Evolutionary conservation across 208 protist species (phyloP), one percentile per base, ranked within the genome.

Genomic region (Leptomonas pyrrhocoris): DNA sequence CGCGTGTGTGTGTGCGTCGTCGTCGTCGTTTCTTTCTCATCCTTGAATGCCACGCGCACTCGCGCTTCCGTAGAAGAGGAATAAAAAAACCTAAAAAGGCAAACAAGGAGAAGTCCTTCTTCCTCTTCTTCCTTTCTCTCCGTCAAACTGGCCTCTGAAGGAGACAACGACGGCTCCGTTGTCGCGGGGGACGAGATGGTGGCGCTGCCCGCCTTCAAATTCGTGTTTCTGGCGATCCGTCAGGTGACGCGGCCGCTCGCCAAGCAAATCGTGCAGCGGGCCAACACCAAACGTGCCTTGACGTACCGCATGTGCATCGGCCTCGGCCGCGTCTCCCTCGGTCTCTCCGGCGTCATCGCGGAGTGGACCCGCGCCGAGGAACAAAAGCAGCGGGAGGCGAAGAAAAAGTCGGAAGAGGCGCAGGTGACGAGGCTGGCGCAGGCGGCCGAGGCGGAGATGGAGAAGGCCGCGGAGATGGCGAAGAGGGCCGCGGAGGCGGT

Each of bases 221-320:
- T 96, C 36, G 49, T 88, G 59, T 86, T 94, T 58, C 78, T 96
- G 46, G 91, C 77, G 12, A 73, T 92, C 27, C 85, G 91, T 3
- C 91, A 96, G 71, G 48, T 93, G 43, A 91, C 91, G 51, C 88
- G 89, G 31, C 91, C 91, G 30, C 36, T 93, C 0, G 83, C 84
- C 11, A 78, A 69, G 46, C 73, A 77, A 43, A 86, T 91, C 30
- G 85, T 96, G 11, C 50, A 53, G 30, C 84, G 82, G 3, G 88
- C 88, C 15, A 92, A 85, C 31, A 75, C 49, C 16, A 79, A 86
- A 73, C 75, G 60, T 13, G 83, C 74, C 6, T 5, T 90, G 23
- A 96, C 86, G 38, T 85, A 86, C 45, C 61, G 74, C 18, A 56
- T 92, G 36, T 96, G 91, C 74, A 83, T 96, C 66, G 75, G 64